These are phyloP conservation scores for Colletotrichum caudatum DNA, from an alignment of 2,329 filamentous ascomycete species.

Conservation along the genomic window DNA sequence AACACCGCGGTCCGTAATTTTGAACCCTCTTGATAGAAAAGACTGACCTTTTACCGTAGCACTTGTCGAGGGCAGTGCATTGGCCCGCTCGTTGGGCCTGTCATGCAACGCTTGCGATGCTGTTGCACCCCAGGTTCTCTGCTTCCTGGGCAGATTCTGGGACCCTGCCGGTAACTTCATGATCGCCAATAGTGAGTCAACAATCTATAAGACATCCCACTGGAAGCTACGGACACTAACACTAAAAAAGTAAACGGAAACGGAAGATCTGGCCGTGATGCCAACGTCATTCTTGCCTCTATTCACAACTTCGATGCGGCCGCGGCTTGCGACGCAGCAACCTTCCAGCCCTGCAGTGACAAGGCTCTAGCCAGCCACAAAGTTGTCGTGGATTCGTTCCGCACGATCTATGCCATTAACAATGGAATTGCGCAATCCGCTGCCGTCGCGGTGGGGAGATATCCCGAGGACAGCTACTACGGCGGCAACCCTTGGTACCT, in stretches of 20 bases:
- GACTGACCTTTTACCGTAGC: conserved; percentile 50
- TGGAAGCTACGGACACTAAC: not conserved
- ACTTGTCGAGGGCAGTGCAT: conserved; percentile 73
- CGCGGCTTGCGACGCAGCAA: conserved; percentile 73
- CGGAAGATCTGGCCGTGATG: conserved; percentile 76
- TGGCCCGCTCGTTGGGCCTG: conserved; percentile 73
- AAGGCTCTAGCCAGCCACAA: conserved; percentile 81
- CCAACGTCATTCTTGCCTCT: conserved; percentile 75
- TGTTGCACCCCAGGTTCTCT: conserved; percentile 77
- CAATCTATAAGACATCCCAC: not conserved
- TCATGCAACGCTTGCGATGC: conserved; percentile 70
- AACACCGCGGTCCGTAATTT: conserved; percentile 70
- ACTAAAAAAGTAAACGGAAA: conserved; percentile 62
- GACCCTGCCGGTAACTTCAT: conserved; percentile 66
- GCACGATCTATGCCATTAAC: conserved; percentile 77
- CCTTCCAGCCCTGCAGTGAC: conserved; percentile 83
- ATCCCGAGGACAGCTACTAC: conserved; percentile 80
- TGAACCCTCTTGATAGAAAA: conserved; percentile 26
- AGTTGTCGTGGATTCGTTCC: conserved; percentile 80
- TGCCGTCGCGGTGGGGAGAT: conserved; percentile 74
- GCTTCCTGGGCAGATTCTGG: conserved; percentile 83
- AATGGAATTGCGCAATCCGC: conserved; percentile 68
- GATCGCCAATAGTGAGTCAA: conserved; percentile 71
- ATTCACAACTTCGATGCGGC: conserved; percentile 78
- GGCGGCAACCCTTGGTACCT: conserved; percentile 87